phyloP scores from a whole-genome alignment of 306 rosid species.

The Trichosanthes cucumerina region DNA sequence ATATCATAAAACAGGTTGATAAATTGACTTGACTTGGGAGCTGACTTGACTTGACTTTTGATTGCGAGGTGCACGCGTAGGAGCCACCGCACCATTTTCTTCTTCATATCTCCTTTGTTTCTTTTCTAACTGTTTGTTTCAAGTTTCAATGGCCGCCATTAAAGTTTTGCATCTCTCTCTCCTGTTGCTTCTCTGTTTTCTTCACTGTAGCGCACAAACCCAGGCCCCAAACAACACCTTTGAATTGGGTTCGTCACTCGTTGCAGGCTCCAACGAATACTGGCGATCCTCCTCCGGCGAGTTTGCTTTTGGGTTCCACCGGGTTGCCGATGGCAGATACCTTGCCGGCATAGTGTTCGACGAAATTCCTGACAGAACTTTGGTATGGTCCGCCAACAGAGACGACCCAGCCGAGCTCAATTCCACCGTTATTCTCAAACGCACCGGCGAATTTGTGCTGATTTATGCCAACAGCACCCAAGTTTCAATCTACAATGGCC shows the following conservation, averaged over 20 bases:
- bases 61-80: too few relatives aligned
- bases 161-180: background rate
- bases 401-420: background rate
- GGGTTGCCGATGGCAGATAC: background rate
- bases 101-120: too few relatives aligned
- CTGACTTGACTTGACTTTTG: too few relatives aligned
- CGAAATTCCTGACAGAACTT: conserved; percentile 14
- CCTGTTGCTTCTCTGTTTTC: background rate
- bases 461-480: background rate
- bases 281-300: conserved; percentile 10
- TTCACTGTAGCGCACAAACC: background rate
- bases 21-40: too few relatives aligned
- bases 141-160: background rate
- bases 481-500: background rate
- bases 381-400: conserved; percentile 20
- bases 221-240: background rate
- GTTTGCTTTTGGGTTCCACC: conserved; percentile 24
- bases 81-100: too few relatives aligned
- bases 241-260: background rate
- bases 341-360: conserved; percentile 15
- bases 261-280: background rate
- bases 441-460: background rate
- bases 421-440: background rate
- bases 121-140: background rate
- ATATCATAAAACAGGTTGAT: too few relatives aligned